phyloP scores from a whole-genome alignment of 805 yeast genomes.

The Naumovozyma dairenensis region DNA sequence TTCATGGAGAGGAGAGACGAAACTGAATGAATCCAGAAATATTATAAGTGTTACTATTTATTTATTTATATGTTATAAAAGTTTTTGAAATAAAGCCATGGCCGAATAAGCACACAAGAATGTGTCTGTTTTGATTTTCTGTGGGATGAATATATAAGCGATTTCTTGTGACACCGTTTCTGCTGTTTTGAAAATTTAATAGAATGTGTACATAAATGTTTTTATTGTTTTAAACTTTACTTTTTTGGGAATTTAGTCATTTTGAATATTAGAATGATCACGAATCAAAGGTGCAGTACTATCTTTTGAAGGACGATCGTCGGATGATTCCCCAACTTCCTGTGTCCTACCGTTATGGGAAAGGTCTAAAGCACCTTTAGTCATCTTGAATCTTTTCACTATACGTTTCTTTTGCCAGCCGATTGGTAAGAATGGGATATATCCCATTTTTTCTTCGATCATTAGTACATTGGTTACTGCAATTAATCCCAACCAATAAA shows the following conservation, averaged over 20 bases:
- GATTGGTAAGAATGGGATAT: slow-evolving; percentile 52
- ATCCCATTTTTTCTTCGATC: slow-evolving; percentile 49
- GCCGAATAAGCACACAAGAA: too few species aligned
- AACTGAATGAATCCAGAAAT: too few species aligned
- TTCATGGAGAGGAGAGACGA: too few species aligned
- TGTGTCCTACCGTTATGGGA: too few species aligned
- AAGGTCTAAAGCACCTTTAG: slow-evolving; percentile 24
- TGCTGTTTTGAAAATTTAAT: background rate
- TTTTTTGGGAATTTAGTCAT: too few species aligned
- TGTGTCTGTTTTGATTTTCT: too few species aligned
- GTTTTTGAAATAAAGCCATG: too few species aligned
- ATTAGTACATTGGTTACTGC: slow-evolving; percentile 36
- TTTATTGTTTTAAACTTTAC: background rate
- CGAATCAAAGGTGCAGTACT: slow-evolving; percentile 17
- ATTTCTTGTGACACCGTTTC: too few species aligned
- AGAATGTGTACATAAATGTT: background rate
- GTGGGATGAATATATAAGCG: too few species aligned
- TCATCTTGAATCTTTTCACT: slow-evolving; percentile 27
- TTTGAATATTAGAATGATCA: background rate
- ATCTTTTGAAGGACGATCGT: slow-evolving; percentile 17
- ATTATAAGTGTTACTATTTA: too few species aligned
- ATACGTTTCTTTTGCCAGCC: slow-evolving; percentile 49
- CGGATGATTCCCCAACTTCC: background rate
- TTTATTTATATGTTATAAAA: too few species aligned
- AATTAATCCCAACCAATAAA: slow-evolving; percentile 54